These are phyloP conservation scores for Meyerozyma guilliermondii DNA, from an alignment of 1,139 yeast species.

Conservation along the genomic window DNA sequence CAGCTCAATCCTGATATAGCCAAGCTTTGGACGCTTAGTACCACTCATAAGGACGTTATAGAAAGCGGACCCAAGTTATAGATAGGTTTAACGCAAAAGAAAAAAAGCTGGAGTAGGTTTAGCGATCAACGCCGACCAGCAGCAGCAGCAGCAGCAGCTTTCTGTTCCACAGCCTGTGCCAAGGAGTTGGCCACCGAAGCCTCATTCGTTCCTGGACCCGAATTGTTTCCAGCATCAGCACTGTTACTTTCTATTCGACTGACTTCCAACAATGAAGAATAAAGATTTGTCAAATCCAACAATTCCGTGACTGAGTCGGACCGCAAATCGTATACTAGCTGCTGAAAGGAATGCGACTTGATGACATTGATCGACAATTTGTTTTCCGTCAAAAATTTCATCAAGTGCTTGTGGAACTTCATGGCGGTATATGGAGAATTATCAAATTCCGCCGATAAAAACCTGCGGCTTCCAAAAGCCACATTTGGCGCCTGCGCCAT, in stretches of 20 bases:
- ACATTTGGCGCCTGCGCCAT: neutral
- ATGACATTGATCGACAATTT: slow-evolving; percentile 45
- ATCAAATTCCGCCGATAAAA: slow-evolving; percentile 33
- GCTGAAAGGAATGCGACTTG: slow-evolving; percentile 49
- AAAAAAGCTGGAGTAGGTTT: too few relatives aligned
- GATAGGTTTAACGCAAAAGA: neutral
- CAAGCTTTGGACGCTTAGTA: slow-evolving; percentile 21
- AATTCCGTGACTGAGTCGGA: slow-evolving; percentile 45
- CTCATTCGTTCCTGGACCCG: neutral
- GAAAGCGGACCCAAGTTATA: slow-evolving; percentile 9
- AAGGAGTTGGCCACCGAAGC: slow-evolving; percentile 1
- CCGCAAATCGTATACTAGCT: slow-evolving; percentile 44
- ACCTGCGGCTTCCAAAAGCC: slow-evolving; percentile 10
- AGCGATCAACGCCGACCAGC: neutral
- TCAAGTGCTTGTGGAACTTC: slow-evolving; percentile 48
- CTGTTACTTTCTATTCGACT: slow-evolving; percentile 22
- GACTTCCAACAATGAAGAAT: slow-evolving; percentile 44
- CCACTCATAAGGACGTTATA: slow-evolving; percentile 18
- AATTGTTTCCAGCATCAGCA: neutral
- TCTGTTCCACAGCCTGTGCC: slow-evolving; percentile 1
- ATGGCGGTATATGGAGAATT: slow-evolving; percentile 39
- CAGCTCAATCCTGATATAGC: slow-evolving; percentile 14
- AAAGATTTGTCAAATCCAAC: slow-evolving; percentile 41
- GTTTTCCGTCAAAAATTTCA: slow-evolving; percentile 48
- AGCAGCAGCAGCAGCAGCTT: neutral